Evolutionary conservation across 768 basidiomycete species (phyloP).

Genomic region (Ramaria sp.): DNA sequence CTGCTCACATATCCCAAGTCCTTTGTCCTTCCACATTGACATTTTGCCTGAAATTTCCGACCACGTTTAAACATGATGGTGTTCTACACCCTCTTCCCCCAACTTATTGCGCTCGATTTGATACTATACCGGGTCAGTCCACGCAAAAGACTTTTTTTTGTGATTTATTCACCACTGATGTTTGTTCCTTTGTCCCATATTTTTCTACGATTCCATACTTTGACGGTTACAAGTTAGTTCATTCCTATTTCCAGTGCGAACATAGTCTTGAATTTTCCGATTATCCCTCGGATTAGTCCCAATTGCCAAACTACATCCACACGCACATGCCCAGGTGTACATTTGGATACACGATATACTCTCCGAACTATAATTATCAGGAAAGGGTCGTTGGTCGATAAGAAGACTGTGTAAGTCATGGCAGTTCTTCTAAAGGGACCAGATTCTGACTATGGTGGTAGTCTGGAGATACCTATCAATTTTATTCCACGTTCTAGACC

Average conservation of each 20-base stretch:
- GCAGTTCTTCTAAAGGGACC: too few relatives aligned
- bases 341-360: slow-evolving; percentile 1
- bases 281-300: background rate
- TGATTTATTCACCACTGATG: too few relatives aligned
- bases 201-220: too few relatives aligned
- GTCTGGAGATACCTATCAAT: slow-evolving; percentile 36
- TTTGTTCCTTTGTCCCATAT: too few relatives aligned
- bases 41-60: background rate
- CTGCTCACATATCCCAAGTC: background rate
- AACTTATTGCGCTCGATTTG: background rate
- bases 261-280: background rate
- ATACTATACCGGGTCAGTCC: slow-evolving; percentile 1
- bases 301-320: background rate
- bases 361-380: background rate
- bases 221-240: background rate
- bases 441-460: slow-evolving; percentile 14
- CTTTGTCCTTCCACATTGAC: slow-evolving; percentile 2
- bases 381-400: slow-evolving; percentile 6
- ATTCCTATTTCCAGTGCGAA: background rate
- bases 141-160: background rate
- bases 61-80: slow-evolving; percentile 1
- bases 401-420: slow-evolving; percentile 1
- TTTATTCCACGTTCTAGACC: slow-evolving; percentile 49
- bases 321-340: background rate
- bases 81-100: background rate